Conservation (phyloP, 2,329 filamentous ascomycete genomes). For the Venturia asperata region DNA sequence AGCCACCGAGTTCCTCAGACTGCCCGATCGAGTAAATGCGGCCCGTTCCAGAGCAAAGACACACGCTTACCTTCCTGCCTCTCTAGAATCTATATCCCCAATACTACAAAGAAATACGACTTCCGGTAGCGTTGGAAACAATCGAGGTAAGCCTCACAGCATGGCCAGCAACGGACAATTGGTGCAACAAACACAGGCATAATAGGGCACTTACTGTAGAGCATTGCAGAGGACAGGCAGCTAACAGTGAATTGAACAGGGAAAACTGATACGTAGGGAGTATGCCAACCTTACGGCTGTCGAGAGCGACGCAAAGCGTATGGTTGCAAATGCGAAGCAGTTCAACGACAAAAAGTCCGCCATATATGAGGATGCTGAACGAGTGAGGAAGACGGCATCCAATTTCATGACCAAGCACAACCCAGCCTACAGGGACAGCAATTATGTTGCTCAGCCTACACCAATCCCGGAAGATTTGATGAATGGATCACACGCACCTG, state of each 20-base stretch:
- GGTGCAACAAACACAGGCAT: neutral
- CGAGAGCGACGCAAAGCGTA: constrained; percentile 79
- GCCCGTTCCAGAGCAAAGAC: neutral
- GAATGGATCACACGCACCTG: constrained; percentile 13
- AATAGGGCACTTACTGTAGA: neutral
- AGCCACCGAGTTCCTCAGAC: constrained; percentile 65
- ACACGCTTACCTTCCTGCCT: constrained; percentile 1
- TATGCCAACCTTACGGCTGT: constrained; percentile 66
- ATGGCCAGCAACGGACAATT: neutral
- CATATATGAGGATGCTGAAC: constrained; percentile 76
- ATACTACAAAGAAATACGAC: constrained; percentile 69
- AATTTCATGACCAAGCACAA: constrained; percentile 85
- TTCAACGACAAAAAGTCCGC: constrained; percentile 68
- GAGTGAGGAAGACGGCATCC: constrained; percentile 75
- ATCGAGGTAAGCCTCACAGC: constrained; percentile 51
- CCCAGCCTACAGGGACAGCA: constrained; percentile 64
- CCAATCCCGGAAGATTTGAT: constrained; percentile 53
- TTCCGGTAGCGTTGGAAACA: constrained; percentile 71
- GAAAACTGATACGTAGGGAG: constrained; percentile 60
- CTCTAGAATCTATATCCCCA: constrained; percentile 54
- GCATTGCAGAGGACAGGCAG: neutral
- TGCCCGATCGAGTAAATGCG: constrained; percentile 45
- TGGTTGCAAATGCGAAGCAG: constrained; percentile 81
- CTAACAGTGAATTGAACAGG: constrained; percentile 27
- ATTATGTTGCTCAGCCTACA: constrained; percentile 66